Evolutionary conservation across 371 early-diverging fungal species (phyloP).

Genomic region (Amoeboaphelidium occidentale): DNA sequence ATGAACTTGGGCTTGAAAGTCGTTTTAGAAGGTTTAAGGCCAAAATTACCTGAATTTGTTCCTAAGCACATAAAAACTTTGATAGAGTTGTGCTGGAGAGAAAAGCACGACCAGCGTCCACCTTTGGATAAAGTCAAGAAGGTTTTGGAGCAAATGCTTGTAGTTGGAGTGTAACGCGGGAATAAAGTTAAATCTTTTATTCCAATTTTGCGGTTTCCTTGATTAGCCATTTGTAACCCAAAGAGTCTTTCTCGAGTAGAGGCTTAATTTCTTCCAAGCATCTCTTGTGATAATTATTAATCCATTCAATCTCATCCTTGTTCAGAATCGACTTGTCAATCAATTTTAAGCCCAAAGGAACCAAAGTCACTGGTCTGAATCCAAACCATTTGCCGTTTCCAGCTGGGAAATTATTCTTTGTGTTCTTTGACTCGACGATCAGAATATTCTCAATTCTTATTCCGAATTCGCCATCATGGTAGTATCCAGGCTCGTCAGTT

Average conservation of each 20-base stretch:
- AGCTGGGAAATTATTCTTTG: conserved; percentile 32
- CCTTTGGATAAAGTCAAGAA: too few species aligned
- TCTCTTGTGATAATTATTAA: conserved; percentile 55
- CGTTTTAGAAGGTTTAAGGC: too few species aligned
- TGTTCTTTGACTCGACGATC: conserved; percentile 29
- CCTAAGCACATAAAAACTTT: too few species aligned
- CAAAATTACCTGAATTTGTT: too few species aligned
- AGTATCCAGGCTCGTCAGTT: conserved; percentile 94
- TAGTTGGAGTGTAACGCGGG: too few species aligned
- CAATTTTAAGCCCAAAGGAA: conserved; percentile 48
- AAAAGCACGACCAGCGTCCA: too few species aligned
- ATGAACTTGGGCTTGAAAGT: too few species aligned
- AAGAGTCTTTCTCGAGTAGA: conserved; percentile 26
- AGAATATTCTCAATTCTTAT: conserved; percentile 93
- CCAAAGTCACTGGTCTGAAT: conserved; percentile 69
- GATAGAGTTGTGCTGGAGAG: too few species aligned
- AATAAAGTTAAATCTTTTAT: too few species aligned
- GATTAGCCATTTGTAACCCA: conserved; percentile 49
- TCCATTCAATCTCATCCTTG: conserved; percentile 46
- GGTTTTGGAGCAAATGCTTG: too few species aligned
- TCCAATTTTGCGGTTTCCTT: conserved; percentile 1
- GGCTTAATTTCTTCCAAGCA: conserved; percentile 47
- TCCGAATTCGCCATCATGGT: conserved; percentile 89
- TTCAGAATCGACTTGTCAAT: conserved; percentile 37
- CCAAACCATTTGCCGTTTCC: conserved; percentile 46